Conservation (phyloP, 148 eudicot genomes). For the Persicaria maculosa region DNA sequence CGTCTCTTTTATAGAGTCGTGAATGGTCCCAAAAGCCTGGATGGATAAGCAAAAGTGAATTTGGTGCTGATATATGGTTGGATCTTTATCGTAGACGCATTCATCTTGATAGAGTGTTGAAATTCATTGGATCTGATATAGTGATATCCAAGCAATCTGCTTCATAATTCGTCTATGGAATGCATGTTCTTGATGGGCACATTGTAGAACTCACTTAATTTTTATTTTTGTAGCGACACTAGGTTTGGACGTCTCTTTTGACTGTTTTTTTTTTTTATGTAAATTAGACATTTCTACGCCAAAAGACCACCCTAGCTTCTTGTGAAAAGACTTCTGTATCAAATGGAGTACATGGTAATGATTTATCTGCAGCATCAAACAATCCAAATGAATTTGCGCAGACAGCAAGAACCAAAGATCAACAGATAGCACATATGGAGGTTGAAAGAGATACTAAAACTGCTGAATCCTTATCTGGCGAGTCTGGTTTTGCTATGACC, state of each 20-base stretch:
- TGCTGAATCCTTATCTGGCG: background rate
- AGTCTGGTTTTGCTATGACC: slow-evolving; percentile 6
- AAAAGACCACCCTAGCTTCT: slow-evolving; percentile 14
- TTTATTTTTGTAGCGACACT: background rate
- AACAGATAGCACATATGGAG: background rate
- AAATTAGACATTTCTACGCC: slow-evolving; percentile 16
- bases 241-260: background rate
- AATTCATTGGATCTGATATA: too few relatives aligned
- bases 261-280: background rate
- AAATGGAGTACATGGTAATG: slow-evolving; percentile 10
- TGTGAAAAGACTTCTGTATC: slow-evolving; percentile 21
- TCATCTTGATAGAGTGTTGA: too few relatives aligned
- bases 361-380: background rate
- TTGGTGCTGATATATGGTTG: too few relatives aligned
- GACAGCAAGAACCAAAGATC: slow-evolving; percentile 1
- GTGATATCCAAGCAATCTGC: too few relatives aligned
- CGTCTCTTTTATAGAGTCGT: background rate
- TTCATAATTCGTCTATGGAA: too few relatives aligned
- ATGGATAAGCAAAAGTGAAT: too few relatives aligned
- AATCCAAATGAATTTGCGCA: slow-evolving; percentile 1
- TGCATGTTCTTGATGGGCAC: background rate
- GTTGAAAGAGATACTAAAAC: background rate
- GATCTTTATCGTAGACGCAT: too few relatives aligned
- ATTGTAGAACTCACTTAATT: background rate
- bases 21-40: background rate